Evolutionary conservation across 2,329 filamentous ascomycete species (phyloP).

Genomic region (Claviceps monticola): DNA sequence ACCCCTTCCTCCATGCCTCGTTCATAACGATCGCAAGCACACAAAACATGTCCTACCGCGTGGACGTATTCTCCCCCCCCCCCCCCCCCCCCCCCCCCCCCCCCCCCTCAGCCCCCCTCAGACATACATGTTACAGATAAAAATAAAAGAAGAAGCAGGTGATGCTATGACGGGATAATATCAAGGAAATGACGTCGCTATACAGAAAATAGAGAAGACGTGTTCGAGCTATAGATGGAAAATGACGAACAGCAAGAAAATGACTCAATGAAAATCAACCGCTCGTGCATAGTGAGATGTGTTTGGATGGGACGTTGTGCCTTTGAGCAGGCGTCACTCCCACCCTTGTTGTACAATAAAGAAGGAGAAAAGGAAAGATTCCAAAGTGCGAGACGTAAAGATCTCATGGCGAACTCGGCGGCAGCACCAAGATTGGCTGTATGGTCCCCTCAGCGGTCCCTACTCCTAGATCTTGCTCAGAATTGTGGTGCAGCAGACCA

Average conservation of each 20-base stretch:
- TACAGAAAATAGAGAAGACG: slow-evolving; percentile 4
- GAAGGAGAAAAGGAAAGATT: neutral
- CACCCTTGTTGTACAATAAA: neutral
- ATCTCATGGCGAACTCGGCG: neutral
- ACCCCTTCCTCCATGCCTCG: neutral
- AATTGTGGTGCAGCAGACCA: slow-evolving; percentile 29
- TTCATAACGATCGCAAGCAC: too few relatives aligned
- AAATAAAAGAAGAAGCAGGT: neutral
- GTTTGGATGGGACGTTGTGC: neutral
- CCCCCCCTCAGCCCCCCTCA: neutral
- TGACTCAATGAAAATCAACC: slow-evolving; percentile 4
- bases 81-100: too few relatives aligned
- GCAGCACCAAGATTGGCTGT: slow-evolving; percentile 9
- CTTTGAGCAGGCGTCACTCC: neutral
- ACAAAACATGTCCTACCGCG: neutral
- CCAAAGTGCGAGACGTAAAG: neutral
- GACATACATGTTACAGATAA: neutral
- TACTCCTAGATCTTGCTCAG: slow-evolving; percentile 22
- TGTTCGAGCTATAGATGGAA: neutral
- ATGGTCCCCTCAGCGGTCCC: slow-evolving; percentile 28
- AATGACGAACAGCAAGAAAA: slow-evolving; percentile 6
- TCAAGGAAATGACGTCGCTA: neutral
- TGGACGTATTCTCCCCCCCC: neutral
- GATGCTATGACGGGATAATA: neutral
- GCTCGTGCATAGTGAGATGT: slow-evolving; percentile 2